phyloP scores from a whole-genome alignment of 345 rosid species.

The Excoecaria agallocha region DNA sequence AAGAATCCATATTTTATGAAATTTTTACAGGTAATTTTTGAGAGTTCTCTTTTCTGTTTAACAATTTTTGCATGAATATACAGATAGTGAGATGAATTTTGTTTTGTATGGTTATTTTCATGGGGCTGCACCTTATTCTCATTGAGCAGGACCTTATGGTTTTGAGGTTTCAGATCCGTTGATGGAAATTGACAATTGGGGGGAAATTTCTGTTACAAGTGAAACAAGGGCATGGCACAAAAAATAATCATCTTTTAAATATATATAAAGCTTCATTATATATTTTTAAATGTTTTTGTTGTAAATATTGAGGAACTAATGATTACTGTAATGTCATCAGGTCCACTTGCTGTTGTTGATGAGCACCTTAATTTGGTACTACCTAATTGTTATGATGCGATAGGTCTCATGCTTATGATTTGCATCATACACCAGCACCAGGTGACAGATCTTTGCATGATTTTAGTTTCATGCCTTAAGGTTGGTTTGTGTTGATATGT shows the following conservation, averaged over 20 bases:
- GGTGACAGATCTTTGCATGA: constrained; percentile 39
- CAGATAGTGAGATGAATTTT: not conserved
- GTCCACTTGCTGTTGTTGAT: constrained; percentile 94
- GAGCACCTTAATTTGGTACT: constrained; percentile 85
- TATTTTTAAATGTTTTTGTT: constrained; percentile 3
- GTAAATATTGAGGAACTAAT: not conserved
- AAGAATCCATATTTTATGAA: constrained; percentile 82
- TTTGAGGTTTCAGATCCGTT: not conserved
- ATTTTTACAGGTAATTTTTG: constrained; percentile 70
- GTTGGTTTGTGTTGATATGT: not conserved
- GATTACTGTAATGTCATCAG: constrained; percentile 40
- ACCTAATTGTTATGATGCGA: constrained; percentile 92
- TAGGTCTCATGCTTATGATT: constrained; percentile 97
- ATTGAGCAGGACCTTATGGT: not conserved
- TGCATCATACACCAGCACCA: constrained; percentile 92
- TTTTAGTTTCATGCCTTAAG: not conserved
- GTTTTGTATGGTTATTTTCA: not conserved
- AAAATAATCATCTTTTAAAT: not conserved
- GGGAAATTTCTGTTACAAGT: constrained; percentile 1
- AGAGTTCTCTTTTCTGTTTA: not conserved
- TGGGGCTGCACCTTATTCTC: not conserved
- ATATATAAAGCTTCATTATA: not conserved
- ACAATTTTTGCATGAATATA: not conserved
- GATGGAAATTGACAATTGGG: not conserved
- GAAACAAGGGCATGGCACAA: not conserved